phyloP scores from a whole-genome alignment of 164 flowering plant genomes.

The Houttuynia cordata region DNA sequence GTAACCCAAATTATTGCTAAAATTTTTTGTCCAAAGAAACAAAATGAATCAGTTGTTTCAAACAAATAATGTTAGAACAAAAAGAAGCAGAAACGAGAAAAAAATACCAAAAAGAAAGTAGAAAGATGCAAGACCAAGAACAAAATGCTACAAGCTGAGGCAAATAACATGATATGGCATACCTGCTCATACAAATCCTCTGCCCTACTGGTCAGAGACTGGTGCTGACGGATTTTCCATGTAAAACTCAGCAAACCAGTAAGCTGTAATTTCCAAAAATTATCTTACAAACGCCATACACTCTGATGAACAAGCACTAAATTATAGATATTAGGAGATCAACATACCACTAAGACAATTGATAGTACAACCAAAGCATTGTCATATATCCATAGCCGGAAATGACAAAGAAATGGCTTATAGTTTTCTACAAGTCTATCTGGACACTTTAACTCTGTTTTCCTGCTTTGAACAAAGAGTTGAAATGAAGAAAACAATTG shows the following conservation, averaged over 20 bases:
- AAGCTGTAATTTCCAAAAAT: slow-evolving; percentile 43
- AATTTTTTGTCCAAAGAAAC: no score
- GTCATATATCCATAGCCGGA: slow-evolving; percentile 47
- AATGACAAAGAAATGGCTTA: slow-evolving; percentile 55
- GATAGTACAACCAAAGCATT: slow-evolving; percentile 39
- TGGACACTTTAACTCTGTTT: slow-evolving; percentile 77
- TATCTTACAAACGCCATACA: slow-evolving; percentile 9
- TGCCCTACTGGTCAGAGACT: slow-evolving; percentile 38
- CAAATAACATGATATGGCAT: slow-evolving; percentile 2
- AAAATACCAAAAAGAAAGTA: no score
- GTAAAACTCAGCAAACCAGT: slow-evolving; percentile 26
- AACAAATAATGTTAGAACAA: no score
- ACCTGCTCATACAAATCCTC: slow-evolving; percentile 86
- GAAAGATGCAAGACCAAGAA: background rate
- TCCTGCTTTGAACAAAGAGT: slow-evolving; percentile 23
- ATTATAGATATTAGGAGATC: background rate
- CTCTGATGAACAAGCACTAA: slow-evolving; percentile 6
- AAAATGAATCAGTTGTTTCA: background rate
- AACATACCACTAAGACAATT: slow-evolving; percentile 44
- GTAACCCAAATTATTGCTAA: background rate
- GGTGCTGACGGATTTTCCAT: slow-evolving; percentile 28
- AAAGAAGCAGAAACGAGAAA: background rate
- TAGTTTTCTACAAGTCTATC: slow-evolving; percentile 50
- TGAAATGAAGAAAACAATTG: background rate
- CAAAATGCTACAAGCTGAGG: background rate